Conservation (phyloP, 306 rosid genomes). For the Benincasa hispida region DNA sequence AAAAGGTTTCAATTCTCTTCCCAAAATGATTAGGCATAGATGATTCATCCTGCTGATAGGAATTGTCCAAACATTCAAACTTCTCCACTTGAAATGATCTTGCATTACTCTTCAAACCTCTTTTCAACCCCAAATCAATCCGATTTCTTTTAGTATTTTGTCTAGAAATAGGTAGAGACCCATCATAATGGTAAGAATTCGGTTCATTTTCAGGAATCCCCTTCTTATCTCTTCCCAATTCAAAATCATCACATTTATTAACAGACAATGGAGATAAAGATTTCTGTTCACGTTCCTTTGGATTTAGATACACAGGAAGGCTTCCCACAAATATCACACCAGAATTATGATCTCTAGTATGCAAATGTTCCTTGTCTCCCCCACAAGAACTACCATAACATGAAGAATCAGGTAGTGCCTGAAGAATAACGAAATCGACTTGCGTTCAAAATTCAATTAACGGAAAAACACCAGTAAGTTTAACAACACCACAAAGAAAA, state of each 20-base stretch:
- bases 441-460: neutral
- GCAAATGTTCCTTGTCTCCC: neutral
- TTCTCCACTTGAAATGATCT: neutral
- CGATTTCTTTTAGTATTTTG: neutral
- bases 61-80: neutral
- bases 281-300: neutral
- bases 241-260: neutral
- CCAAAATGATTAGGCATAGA: slow-evolving; percentile 9
- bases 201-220: slow-evolving; percentile 1
- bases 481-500: neutral
- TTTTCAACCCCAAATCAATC: neutral
- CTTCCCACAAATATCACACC: slow-evolving; percentile 6
- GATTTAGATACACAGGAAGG: neutral
- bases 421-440: neutral
- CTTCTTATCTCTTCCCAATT: neutral
- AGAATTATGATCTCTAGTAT: neutral
- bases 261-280: neutral
- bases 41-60: neutral
- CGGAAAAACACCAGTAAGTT: neutral
- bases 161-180: neutral
- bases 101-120: neutral
- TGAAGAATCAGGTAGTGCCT: neutral
- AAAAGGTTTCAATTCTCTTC: slow-evolving; percentile 10
- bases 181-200: neutral
- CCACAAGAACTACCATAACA: neutral